Evolutionary conservation across 495 filamentous ascomycete genomes (phyloP).

Genomic region (Xylaria nigripes): DNA sequence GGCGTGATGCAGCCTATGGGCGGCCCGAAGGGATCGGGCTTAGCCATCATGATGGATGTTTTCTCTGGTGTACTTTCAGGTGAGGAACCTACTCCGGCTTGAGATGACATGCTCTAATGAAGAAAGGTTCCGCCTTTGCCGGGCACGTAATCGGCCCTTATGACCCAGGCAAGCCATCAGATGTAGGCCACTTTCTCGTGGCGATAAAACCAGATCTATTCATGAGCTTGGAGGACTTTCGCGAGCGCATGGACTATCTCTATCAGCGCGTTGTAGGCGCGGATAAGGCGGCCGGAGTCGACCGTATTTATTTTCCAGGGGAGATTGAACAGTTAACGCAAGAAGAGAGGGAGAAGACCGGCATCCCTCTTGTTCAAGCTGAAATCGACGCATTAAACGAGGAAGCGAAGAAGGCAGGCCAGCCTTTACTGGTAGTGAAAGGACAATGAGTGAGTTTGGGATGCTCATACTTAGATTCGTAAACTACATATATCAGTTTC

Average conservation of each 20-base stretch:
- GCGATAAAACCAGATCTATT: conserved; percentile 73
- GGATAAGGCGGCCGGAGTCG: conserved; percentile 62
- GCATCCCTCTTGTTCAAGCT: conserved; percentile 57
- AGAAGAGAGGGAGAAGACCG: conserved; percentile 45
- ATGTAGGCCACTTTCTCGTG: conserved; percentile 70
- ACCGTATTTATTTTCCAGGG: conserved; percentile 69
- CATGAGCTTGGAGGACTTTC: conserved; percentile 59
- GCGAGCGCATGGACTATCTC: conserved; percentile 59
- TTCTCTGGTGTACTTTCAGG: conserved; percentile 70
- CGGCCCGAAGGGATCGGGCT: conserved; percentile 63
- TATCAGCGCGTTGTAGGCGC: conserved; percentile 55
- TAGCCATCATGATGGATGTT: conserved; percentile 78
- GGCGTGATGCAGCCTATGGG: conserved; percentile 78
- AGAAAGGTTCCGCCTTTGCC: conserved; percentile 51
- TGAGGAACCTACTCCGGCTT: conserved; percentile 5
- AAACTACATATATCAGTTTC: too few species aligned
- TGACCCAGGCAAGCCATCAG: conserved; percentile 56
- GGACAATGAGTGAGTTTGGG: not conserved
- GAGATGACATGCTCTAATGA: not conserved
- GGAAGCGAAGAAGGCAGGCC: conserved; percentile 53
- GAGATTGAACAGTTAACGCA: conserved; percentile 62
- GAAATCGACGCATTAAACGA: conserved; percentile 60
- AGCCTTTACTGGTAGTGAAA: conserved; percentile 14
- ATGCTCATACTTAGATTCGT: not conserved
- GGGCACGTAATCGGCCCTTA: conserved; percentile 65